Evolutionary conservation across 2,329 filamentous ascomycete species (phyloP).

Genomic region (Exophiala sideris): DNA sequence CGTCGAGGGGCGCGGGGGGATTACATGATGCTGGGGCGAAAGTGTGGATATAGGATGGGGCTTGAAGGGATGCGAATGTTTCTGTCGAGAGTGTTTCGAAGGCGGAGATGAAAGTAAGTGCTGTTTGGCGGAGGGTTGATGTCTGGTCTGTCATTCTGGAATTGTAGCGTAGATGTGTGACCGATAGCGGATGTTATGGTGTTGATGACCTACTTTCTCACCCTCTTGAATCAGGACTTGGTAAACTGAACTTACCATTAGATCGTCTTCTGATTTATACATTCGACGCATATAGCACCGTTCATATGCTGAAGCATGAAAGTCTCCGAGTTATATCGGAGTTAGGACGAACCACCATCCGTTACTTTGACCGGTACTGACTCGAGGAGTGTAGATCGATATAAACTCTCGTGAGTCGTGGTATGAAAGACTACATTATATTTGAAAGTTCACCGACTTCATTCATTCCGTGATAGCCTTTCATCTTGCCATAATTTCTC

Average conservation of each 20-base stretch:
- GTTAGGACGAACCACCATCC: neutral
- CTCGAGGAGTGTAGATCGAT: too few relatives aligned
- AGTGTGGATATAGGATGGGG: neutral
- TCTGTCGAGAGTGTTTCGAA: neutral
- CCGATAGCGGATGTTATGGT: too few relatives aligned
- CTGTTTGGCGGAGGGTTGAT: neutral
- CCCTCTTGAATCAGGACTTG: too few relatives aligned
- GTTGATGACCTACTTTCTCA: too few relatives aligned
- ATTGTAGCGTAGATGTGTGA: neutral
- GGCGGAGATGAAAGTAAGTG: neutral
- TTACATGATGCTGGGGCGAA: constrained; percentile 10
- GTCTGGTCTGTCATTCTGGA: neutral
- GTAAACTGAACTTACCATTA: too few relatives aligned
- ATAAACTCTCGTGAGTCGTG: too few relatives aligned
- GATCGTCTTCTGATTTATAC: neutral
- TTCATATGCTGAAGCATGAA: neutral
- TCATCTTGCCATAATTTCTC: too few relatives aligned
- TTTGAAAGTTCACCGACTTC: too few relatives aligned
- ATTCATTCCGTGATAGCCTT: too few relatives aligned
- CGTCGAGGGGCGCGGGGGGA: constrained; percentile 2
- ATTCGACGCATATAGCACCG: neutral
- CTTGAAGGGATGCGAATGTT: neutral
- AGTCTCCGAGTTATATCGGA: neutral
- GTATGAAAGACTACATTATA: too few relatives aligned
- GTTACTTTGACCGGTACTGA: too few relatives aligned